These are phyloP conservation scores for Geotrichum carabidarum DNA, from an alignment of 1,139 yeast genomes.

Conservation along the genomic window DNA sequence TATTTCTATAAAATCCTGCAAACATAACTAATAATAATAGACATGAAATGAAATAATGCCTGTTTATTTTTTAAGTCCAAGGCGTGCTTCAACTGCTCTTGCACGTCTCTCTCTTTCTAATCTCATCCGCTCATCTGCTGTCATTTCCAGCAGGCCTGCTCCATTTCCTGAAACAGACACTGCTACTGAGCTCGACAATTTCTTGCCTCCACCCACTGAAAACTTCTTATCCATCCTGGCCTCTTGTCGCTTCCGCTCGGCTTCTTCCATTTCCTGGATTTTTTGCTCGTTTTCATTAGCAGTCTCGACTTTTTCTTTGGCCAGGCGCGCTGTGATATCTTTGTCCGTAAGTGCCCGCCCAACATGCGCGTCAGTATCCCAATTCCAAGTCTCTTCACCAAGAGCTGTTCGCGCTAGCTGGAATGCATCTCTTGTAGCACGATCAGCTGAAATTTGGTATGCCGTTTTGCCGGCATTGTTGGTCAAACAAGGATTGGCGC, in stretches of 20 bases:
- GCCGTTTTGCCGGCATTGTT: constrained; percentile 61
- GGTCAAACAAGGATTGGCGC: constrained; percentile 61
- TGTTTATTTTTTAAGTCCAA: constrained; percentile 37
- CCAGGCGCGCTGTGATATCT: constrained; percentile 48
- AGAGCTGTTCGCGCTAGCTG: constrained; percentile 61
- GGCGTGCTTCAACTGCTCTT: constrained; percentile 90
- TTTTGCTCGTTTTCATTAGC: constrained; percentile 37
- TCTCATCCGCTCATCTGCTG: constrained; percentile 38
- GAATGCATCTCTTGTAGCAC: constrained; percentile 50
- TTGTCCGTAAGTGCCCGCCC: constrained; percentile 62
- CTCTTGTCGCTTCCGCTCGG: constrained; percentile 26
- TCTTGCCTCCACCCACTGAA: constrained; percentile 24
- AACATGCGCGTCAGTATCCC: constrained; percentile 61
- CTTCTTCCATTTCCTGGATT: constrained; percentile 38
- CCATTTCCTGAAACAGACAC: constrained; percentile 20
- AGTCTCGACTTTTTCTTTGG: constrained; percentile 41
- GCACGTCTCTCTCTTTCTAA: constrained; percentile 90
- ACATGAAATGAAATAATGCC: not conserved
- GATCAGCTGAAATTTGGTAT: constrained; percentile 48
- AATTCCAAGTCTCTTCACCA: constrained; percentile 66
- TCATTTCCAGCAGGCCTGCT: constrained; percentile 27
- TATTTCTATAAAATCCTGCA: too few relatives aligned
- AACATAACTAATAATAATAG: too few relatives aligned
- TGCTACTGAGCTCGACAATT: constrained; percentile 31
- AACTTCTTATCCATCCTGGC: constrained; percentile 12